Base-by-base conservation (phyloP, 345 rosid genomes). In the Aegle marmelos region DNA sequence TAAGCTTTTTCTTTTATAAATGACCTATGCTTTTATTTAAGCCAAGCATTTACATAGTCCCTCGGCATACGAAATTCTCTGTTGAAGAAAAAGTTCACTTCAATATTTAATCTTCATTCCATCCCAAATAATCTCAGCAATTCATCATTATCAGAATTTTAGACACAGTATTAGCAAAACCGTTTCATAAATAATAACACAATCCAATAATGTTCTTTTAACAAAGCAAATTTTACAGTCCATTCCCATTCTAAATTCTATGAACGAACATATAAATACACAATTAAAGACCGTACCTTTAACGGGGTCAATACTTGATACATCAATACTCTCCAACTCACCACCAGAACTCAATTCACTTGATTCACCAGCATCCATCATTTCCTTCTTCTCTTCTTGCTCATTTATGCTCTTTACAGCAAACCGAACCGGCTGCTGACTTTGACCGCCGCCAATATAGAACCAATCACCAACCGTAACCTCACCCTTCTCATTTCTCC, bases 381-480 rank as follows among this genome's bases (percentile, higher is more conserved):
- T 77, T 24, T 36, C 83, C 25, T 74, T 77, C 25, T 80, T 80
- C 34, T 73, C 79, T 53, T 60, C 85, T 65, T 56, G 50, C 68
- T 74, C 89, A 62, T 56, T 82, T 58, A 50, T 80, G 45, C 57
- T 74, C 83, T 82, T 88, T 74, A 90, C 61, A 28, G 37, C 61
- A 79, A 89, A 90, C 97, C 97, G 87, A 70, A 89, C 77, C 16
- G 92, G 95, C 30, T 53, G 57, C 4, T 53, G 57, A 53, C 7
- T 69, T 64, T 77, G 76, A 68, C 72, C 33, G 76, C 91, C 84
- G 13, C 92, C 89, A 33, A 89, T 48, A 68, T 92, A 94, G 75
- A 94, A 65, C 78, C 85, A 58, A 76, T 94, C 91, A 7, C 97
- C 98, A 36, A 64, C 80, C 5, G 30, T 75, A 59, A 90, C 65